Evolutionary conservation across 176 grass and related monocot genomes (phyloP), one percentile per base, ranked within the genome.

Genomic region (Zea luxurians): DNA sequence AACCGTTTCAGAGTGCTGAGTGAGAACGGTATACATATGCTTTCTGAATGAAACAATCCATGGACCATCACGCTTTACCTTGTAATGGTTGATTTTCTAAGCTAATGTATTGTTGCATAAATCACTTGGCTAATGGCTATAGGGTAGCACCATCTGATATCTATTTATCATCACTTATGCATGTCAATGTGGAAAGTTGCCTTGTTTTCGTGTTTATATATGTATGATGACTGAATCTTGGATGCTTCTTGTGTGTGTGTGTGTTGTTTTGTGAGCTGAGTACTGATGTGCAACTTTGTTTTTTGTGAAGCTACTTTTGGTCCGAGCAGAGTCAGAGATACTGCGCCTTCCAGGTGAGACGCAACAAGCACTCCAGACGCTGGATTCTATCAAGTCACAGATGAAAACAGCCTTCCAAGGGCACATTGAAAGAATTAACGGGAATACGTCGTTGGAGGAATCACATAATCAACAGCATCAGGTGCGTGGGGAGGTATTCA

Each of bases 261-360:
- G 73, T 48, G 20, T 10, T 16, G 71, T 61, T 21, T 16, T 35
- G 17, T n/a, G 17, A 41, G 18, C 21, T 82, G 66, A 40, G 37
- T 76, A 36, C 80, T 84, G 47, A 75, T 49, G 53, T 69, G 43
- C 53, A n/a, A 34, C 64, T 48, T 87, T 55, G 21, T 8, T 63
- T 70, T 65, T 44, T 66, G 9, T 84, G 13, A 80, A 97, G 93
- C 87, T 92, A 5, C 88, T 97, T 50, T 44, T 92, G 60, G 61
- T 92, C 15, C 85, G 90, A 43, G 90, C 87, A 18, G 93, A 97
- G 73, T 66, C 87, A 75, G 93, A 97, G 81, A 86, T 97, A 65
- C 85, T 82, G 57, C 83, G 76, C 37, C 46, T 89, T 67, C 66
- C 93, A 13, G 75, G 87, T 17, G 93, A 97, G 13, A 42, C 85